phyloP scores from a whole-genome alignment of 352 stramenopile species.

The Phytophthora litchii region DNA sequence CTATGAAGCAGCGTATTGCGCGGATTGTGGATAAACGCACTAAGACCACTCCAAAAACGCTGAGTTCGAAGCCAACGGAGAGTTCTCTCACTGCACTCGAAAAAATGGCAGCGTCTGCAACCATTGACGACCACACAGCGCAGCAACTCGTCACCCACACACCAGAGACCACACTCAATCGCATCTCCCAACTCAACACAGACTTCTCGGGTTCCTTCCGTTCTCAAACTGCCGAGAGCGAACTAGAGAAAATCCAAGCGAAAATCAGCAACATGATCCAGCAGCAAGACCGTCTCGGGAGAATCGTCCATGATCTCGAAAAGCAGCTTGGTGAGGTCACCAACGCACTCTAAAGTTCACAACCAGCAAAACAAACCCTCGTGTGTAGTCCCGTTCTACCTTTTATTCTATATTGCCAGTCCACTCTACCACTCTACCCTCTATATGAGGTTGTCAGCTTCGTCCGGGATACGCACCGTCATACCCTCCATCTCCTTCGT shows the following conservation, averaged over 20 bases:
- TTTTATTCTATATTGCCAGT: constrained; percentile 21
- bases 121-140: constrained; percentile 59
- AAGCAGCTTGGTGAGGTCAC: constrained; percentile 26
- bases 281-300: constrained; percentile 53
- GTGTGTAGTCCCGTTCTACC: constrained; percentile 4
- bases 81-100: constrained; percentile 55
- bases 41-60: constrained; percentile 41
- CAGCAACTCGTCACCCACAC: constrained; percentile 50
- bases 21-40: constrained; percentile 74
- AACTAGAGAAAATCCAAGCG: constrained; percentile 78
- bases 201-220: constrained; percentile 80
- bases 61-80: constrained; percentile 22
- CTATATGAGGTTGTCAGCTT: constrained; percentile 91
- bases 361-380: background rate
- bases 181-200: constrained; percentile 90
- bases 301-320: constrained; percentile 55
- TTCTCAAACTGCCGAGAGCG: constrained; percentile 62
- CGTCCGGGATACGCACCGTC: constrained; percentile 88
- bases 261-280: constrained; percentile 67
- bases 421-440: constrained; percentile 4
- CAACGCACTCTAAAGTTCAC: constrained; percentile 2
- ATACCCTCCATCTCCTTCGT: constrained; percentile 87
- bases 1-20: constrained; percentile 81
- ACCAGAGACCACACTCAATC: constrained; percentile 62
- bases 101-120: constrained; percentile 52